Evolutionary conservation across 202 grass and related monocot species (phyloP).

Genomic region (Carex sylvatica): DNA sequence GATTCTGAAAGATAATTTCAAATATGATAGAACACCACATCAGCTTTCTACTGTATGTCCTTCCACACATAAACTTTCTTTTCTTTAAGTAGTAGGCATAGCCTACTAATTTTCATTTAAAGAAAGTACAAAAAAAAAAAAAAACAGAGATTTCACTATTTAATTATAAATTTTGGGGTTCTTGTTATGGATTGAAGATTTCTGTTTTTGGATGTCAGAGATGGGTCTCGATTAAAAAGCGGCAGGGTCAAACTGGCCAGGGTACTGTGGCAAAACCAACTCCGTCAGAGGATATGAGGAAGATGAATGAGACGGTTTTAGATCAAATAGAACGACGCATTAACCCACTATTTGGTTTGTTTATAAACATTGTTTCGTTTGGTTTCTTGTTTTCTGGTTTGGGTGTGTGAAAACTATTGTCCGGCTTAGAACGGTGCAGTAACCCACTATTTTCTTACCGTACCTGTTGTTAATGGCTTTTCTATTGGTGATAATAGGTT

Average conservation of each 20-base stretch:
- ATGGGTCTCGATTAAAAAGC: conserved; percentile 65
- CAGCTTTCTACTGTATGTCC: conserved; percentile 73
- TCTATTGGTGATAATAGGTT: not conserved
- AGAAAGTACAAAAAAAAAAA: not conserved
- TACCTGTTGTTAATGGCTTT: not conserved
- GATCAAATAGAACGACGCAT: not conserved
- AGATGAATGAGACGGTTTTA: conserved; percentile 30
- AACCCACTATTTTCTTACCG: not conserved
- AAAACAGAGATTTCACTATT: not conserved
- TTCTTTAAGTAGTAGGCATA: not conserved
- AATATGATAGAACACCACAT: conserved; percentile 65
- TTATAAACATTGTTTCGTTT: not conserved
- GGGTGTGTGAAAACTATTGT: not conserved
- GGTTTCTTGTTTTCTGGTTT: not conserved
- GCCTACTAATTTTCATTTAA: conserved; percentile 29
- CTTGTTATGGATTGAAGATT: conserved; percentile 17
- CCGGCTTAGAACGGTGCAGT: not conserved
- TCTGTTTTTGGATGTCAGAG: conserved; percentile 51
- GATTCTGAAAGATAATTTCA: conserved; percentile 60
- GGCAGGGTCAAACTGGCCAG: conserved; percentile 44
- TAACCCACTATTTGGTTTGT: conserved; percentile 1
- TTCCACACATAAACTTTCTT: conserved; percentile 6
- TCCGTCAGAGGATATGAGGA: conserved; percentile 47
- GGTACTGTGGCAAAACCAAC: not conserved
- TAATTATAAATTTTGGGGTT: conserved; percentile 20